These are phyloP conservation scores for Ophiostoma sp. DNA, from an alignment of 2,329 filamentous ascomycete species.

Conservation along the genomic window DNA sequence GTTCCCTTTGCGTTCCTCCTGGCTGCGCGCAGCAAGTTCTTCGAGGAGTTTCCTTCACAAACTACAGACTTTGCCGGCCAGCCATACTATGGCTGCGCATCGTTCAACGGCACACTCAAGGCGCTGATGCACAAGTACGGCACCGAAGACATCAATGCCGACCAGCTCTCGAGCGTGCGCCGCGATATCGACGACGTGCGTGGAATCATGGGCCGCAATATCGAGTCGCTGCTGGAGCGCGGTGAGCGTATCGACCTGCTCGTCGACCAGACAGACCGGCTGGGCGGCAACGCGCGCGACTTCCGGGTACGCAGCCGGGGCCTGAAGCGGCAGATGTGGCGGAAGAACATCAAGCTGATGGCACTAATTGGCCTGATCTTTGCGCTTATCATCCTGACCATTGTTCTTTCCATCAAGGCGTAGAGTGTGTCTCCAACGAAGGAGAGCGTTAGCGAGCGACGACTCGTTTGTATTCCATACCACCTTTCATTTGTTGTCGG, in stretches of 20 bases:
- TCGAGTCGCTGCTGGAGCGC: constrained; percentile 80
- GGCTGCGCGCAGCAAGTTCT: constrained; percentile 84
- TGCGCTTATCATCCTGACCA: constrained; percentile 50
- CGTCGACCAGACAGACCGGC: constrained; percentile 90
- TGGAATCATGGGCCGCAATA: constrained; percentile 93
- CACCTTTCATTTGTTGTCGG: constrained; percentile 4
- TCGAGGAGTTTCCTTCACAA: constrained; percentile 60
- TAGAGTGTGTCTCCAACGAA: not conserved
- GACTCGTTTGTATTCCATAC: not conserved
- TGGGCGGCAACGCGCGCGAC: constrained; percentile 83
- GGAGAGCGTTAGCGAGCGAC: not conserved
- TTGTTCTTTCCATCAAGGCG: constrained; percentile 48
- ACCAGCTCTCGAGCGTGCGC: constrained; percentile 78
- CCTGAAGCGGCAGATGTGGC: constrained; percentile 94
- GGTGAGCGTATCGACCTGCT: constrained; percentile 90
- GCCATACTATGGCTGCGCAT: constrained; percentile 83
- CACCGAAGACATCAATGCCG: constrained; percentile 61
- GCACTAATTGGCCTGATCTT: constrained; percentile 67
- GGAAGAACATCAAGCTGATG: constrained; percentile 98
- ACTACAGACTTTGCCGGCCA: constrained; percentile 68
- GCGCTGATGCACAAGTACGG: constrained; percentile 78
- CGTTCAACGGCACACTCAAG: constrained; percentile 77
- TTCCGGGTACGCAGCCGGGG: constrained; percentile 84
- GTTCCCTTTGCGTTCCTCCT: constrained; percentile 90
- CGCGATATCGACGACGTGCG: constrained; percentile 87